A percentile compares a stretch with the other conserved stretches of the same genome.
Evolutionary conservation across 2,329 filamentous ascomycete genomes (phyloP).

Genomic region (Aspergillus hortae): DNA sequence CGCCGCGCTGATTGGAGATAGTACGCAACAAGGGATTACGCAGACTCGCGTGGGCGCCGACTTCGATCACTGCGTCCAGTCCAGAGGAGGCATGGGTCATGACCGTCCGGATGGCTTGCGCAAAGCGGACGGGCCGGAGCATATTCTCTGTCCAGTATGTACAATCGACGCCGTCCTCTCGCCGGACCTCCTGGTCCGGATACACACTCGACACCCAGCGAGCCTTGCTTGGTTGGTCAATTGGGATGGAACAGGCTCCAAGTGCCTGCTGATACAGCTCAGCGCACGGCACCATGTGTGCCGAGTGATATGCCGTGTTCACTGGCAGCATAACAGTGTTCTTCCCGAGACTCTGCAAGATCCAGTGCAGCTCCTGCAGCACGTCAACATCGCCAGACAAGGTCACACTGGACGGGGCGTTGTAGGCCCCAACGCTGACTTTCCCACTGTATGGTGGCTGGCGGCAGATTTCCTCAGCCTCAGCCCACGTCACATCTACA

Average conservation of each 20-base stretch:
- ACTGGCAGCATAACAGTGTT: not conserved
- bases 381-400: slow-evolving; percentile 19
- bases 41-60: no score
- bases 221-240: not conserved
- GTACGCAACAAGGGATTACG: no score
- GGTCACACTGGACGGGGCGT: slow-evolving; percentile 31
- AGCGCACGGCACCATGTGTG: slow-evolving; percentile 2
- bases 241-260: not conserved
- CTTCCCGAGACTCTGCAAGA: slow-evolving; percentile 1
- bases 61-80: no score
- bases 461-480: slow-evolving; percentile 15
- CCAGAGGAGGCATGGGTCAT: no score
- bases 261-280: not conserved
- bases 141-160: no score
- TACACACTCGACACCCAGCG: slow-evolving; percentile 3
- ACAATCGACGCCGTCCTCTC: no score
- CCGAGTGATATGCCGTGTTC: slow-evolving; percentile 6
- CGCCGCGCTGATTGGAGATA: no score
- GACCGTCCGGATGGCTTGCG: no score
- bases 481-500: slow-evolving; percentile 22
- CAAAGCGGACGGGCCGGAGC: no score
- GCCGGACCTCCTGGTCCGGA: slow-evolving; percentile 12
- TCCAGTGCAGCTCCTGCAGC: slow-evolving; percentile 17
- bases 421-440: slow-evolving; percentile 27
- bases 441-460: slow-evolving; percentile 8